A percentile compares a stretch with the other conserved stretches of the same genome.
These are phyloP conservation scores for Rosa chinensis DNA, from an alignment of 306 rosid species.

Conservation along the genomic window DNA sequence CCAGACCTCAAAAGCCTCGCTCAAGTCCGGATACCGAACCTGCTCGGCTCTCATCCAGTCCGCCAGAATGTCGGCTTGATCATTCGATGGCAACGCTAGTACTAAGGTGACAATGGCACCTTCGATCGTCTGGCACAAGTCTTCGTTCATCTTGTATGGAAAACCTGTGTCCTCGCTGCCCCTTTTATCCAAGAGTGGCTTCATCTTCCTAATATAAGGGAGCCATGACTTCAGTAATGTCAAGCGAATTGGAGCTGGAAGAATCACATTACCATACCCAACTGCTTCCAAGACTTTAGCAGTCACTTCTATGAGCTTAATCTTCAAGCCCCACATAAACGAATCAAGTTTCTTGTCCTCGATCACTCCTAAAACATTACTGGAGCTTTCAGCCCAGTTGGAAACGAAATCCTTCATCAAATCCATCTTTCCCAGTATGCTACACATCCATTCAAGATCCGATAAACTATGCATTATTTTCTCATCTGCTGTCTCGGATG, in stretches of 20 bases:
- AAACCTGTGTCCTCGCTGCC: constrained; percentile 49
- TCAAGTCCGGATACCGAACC: constrained; percentile 72
- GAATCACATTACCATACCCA: constrained; percentile 82
- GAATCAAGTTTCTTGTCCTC: constrained; percentile 72
- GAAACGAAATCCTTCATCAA: constrained; percentile 79
- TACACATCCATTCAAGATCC: constrained; percentile 93
- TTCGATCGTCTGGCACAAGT: constrained; percentile 74
- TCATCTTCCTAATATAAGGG: constrained; percentile 79
- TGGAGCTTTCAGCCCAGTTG: constrained; percentile 66
- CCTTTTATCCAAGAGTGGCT: constrained; percentile 70
- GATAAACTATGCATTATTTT: constrained; percentile 54
- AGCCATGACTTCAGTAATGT: constrained; percentile 74
- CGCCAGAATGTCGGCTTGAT: constrained; percentile 88
- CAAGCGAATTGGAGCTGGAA: constrained; percentile 62
- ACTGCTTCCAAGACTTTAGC: constrained; percentile 92
- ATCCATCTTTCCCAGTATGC: constrained; percentile 79
- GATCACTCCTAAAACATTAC: constrained; percentile 44
- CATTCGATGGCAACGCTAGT: constrained; percentile 81
- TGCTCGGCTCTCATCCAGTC: constrained; percentile 73
- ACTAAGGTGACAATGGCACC: constrained; percentile 73
- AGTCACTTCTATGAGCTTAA: constrained; percentile 73
- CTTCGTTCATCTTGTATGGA: constrained; percentile 69
- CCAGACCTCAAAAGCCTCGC: constrained; percentile 94
- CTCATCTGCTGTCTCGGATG: constrained; percentile 40
- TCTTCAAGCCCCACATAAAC: constrained; percentile 79